Evolutionary conservation across 345 rosid species (phyloP).

Genomic region (Pseudoturritis turrita): DNA sequence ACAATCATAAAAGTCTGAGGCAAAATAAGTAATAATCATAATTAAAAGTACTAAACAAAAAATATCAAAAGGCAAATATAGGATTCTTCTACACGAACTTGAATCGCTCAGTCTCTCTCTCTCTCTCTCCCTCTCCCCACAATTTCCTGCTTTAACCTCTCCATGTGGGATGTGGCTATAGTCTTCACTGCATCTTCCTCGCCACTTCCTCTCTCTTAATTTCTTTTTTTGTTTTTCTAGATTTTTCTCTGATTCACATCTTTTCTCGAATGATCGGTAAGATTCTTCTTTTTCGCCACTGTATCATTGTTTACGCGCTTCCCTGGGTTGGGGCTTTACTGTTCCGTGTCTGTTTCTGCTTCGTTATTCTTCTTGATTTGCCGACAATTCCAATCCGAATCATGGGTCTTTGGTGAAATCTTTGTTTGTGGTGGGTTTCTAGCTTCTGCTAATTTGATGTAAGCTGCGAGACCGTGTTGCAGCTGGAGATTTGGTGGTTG

Average conservation of each 20-base stretch:
- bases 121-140: slow-evolving; percentile 16
- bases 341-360: not conserved
- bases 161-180: slow-evolving; percentile 35
- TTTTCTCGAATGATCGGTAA: slow-evolving; percentile 55
- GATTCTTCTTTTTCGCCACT: slow-evolving; percentile 7
- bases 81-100: no score
- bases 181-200: slow-evolving; percentile 37
- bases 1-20: no score
- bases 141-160: slow-evolving; percentile 24
- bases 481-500: slow-evolving; percentile 2
- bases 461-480: not conserved
- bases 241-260: slow-evolving; percentile 30
- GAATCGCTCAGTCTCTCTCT: no score
- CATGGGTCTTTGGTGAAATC: not conserved
- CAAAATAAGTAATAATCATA: no score
- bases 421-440: not conserved
- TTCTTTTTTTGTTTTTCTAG: not conserved
- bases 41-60: no score
- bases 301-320: slow-evolving; percentile 5
- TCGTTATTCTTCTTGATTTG: not conserved
- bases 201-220: slow-evolving; percentile 17
- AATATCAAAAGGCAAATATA: no score
- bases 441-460: not conserved
- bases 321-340: slow-evolving; percentile 1
- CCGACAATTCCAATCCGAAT: slow-evolving; percentile 12